Evolutionary conservation across 2,329 filamentous ascomycete genomes (phyloP).

Genomic region (Ophiostoma novo-ulmi): DNA sequence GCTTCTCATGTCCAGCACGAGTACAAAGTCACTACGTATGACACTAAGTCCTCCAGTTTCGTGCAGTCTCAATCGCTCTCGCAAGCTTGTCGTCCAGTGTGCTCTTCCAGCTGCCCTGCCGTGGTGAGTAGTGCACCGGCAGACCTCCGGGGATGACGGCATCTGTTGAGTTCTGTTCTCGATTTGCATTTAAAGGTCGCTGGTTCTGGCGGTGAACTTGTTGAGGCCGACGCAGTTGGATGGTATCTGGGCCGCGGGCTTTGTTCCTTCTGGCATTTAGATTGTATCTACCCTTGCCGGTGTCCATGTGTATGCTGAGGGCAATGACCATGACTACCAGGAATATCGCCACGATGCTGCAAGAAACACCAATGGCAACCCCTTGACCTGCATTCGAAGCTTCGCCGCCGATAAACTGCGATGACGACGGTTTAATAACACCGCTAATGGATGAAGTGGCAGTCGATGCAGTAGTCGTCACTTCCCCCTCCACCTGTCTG

Average conservation of each 20-base stretch:
- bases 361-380: constrained; percentile 6
- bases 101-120: constrained; percentile 6
- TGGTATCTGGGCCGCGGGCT: neutral
- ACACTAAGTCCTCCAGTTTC: neutral
- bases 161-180: neutral
- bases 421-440: neutral
- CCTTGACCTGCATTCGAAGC: neutral
- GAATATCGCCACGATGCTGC: constrained; percentile 4
- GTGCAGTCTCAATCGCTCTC: neutral
- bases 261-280: neutral
- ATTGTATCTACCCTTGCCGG: neutral
- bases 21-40: neutral
- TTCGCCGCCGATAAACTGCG: neutral
- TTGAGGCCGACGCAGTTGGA: neutral
- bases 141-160: neutral
- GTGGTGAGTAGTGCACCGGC: neutral
- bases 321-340: neutral
- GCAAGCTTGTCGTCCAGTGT: neutral
- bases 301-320: neutral
- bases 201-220: neutral
- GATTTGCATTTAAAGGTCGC: neutral
- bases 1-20: neutral
- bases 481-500: neutral
- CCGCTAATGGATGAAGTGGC: neutral
- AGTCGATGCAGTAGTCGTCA: neutral